Evolutionary conservation across 1,284 basidiomycete species (phyloP), one percentile per base, ranked within the genome.

Genomic region (Apiotrichum akiyoshidainum): DNA sequence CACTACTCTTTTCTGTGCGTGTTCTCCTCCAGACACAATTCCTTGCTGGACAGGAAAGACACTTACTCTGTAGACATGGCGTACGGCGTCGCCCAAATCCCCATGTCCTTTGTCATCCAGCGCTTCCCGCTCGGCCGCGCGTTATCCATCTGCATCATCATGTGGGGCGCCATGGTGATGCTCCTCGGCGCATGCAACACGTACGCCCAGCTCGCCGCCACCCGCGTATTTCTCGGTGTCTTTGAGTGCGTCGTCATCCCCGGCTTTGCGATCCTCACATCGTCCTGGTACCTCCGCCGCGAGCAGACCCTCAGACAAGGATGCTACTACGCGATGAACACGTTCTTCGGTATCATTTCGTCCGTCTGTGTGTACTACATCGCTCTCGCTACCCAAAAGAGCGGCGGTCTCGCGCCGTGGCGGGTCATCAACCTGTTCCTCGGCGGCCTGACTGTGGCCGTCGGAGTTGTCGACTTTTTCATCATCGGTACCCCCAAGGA

Each of bases 351-450:
- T 17, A 49, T 61, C n/a, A 54, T 63, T 56, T 46, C 26, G 4
- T 16, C 13, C 13, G 35, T 51, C 40, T 64, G 47, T 33, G 60
- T 61, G 58, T 70, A 70, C 57, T 64, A 55, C 19, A 61, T 70
- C 40, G 68, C 65, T 14, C 55, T 58, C 39, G 48, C 54, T 17
- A 52, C 56, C 0, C 42, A 63, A 26, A 46, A 48, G 14, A 12
- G 47, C 13, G 65, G 65, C 26, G 55, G 55, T 1, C 50, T 66
- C n/a, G 65, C 65, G 5, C 63, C 63, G 1, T 70, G 68, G 67
- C 55, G 65, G 22, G 65, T 65, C 16, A 70, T 70, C 63, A 65
- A 68, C 47, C 60, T 63, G 31, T 70, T 70, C 62, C 64, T 70
- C 17, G 68, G 68, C 26, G 61, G 47, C 1, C 9, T 57, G 12